Base-by-base conservation (phyloP, 169 alveolate species). In the Cardiosporidium cionae region DNA sequence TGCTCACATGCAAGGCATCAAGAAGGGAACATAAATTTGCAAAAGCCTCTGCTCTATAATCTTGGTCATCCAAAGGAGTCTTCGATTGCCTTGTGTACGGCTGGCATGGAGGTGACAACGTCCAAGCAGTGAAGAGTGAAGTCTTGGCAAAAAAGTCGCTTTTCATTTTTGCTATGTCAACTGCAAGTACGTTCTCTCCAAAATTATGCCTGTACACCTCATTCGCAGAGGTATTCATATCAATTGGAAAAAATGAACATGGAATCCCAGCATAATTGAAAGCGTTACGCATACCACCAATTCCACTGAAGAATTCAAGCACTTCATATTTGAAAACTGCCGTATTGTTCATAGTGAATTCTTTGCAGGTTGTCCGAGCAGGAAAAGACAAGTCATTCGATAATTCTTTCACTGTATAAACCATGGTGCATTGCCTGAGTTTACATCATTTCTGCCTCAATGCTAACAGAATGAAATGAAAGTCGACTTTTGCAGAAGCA, bases 71-170 rank as follows among this genome's bases (percentile, higher is more conserved):
- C 35, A 52, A 36, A 9, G 84, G 85, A 44, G 58, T n/a, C 76
- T 86, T 82, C 27, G 58, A 44, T n/a, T 44, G 58, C n/a, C 58
- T 44, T 5, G 94, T 89, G 81, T 84, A 89, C 3, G 94, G 94
- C 65, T 89, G 94, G 65, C 94, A 89, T 1, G 94, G 94, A 27
- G 94, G 94, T 0, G 90, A 81, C 76, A 89, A 82, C 34, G 87
- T 78, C 94, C 94, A 89, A 32, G 86, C 78, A 65, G 80, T 78
- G 7, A 86, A 80, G 29, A 9, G 16, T 9, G 74, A 70, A n/a
- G 75, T 84, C 23, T 71, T 70, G 25, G 78, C n/a, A 44, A 44
- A 44, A 44, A 44, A 44, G n/a, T 16, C n/a, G 58, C 58, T 44
- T 16, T 44, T n/a, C n/a, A 44, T 16, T 44, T 44, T 44, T 16